Percentiles rank a stretch among this genome's conserved stretches.
Conservation (phyloP, 2,329 filamentous ascomycete genomes). For the Trichoderma sp. region DNA sequence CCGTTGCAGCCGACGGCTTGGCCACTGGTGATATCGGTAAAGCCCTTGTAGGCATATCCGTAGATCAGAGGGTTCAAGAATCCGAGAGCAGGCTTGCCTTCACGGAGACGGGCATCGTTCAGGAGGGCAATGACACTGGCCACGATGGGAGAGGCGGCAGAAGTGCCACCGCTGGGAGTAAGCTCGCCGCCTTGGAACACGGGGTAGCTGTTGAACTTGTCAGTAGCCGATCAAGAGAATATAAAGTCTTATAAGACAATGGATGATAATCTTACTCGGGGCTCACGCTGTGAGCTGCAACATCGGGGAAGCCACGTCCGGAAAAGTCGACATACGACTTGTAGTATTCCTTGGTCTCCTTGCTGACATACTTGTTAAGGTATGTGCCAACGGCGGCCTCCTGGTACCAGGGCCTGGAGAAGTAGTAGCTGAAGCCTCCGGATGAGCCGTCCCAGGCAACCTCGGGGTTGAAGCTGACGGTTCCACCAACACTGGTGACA, state of each 20-base stretch:
- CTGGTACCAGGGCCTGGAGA: slow-evolving; percentile 50
- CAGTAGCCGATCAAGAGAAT: background rate
- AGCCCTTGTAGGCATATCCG: slow-evolving; percentile 29
- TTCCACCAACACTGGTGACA: slow-evolving; percentile 55
- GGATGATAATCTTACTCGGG: slow-evolving; percentile 51
- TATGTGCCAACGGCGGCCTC: slow-evolving; percentile 44
- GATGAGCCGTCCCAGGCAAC: slow-evolving; percentile 47
- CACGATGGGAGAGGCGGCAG: slow-evolving; percentile 51
- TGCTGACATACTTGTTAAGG: slow-evolving; percentile 41
- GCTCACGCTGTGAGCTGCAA: slow-evolving; percentile 50
- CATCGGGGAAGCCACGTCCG: slow-evolving; percentile 50
- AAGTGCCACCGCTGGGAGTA: slow-evolving; percentile 42
- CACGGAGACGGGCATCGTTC: slow-evolving; percentile 49
- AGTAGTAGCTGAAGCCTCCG: slow-evolving; percentile 57
- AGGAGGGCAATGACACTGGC: slow-evolving; percentile 51
- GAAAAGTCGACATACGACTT: slow-evolving; percentile 37
- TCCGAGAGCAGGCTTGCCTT: slow-evolving; percentile 47
- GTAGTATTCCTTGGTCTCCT: slow-evolving; percentile 48
- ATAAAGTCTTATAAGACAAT: background rate
- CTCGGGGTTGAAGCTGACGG: slow-evolving; percentile 42
- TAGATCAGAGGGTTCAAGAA: slow-evolving; percentile 54
- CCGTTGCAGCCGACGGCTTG: slow-evolving; percentile 45
- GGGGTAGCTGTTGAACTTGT: background rate
- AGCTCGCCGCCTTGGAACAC: slow-evolving; percentile 34
- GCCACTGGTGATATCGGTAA: slow-evolving; percentile 36